Conservation (phyloP, 305 asterid species). For the Plantago rigida region DNA sequence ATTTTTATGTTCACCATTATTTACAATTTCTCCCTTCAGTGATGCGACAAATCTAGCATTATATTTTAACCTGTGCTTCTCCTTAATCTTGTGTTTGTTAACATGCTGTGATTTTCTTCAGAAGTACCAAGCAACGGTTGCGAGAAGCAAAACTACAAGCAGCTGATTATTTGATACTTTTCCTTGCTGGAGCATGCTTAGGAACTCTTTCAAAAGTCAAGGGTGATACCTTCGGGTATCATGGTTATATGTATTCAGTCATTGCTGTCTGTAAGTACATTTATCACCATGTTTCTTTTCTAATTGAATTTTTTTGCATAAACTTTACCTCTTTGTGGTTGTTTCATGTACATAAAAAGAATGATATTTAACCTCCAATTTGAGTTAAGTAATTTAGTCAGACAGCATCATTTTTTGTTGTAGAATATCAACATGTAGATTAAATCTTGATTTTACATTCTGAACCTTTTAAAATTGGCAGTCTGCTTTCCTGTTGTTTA, state of each 20-base stretch:
- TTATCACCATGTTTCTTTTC: slow-evolving; percentile 11
- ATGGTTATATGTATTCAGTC: slow-evolving; percentile 75
- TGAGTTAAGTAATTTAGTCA: neutral
- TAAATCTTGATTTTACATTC: neutral
- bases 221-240: slow-evolving; percentile 86
- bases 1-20: too few relatives aligned
- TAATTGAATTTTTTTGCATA: neutral
- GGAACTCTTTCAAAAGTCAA: slow-evolving; percentile 77
- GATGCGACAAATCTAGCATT: neutral
- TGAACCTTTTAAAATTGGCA: neutral
- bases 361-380: neutral
- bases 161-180: slow-evolving; percentile 81
- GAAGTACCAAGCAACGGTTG: slow-evolving; percentile 72
- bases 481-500: neutral
- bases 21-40: too few relatives aligned
- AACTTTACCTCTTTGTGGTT: neutral
- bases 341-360: too few relatives aligned
- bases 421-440: neutral
- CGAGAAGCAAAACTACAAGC: slow-evolving; percentile 91
- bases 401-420: neutral
- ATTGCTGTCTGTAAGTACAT: slow-evolving; percentile 87
- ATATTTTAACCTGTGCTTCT: neutral
- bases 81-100: neutral
- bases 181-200: slow-evolving; percentile 94
- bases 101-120: slow-evolving; percentile 30